phyloP scores from a whole-genome alignment of 2,329 filamentous ascomycete species.

The Fusarium ramigenum region DNA sequence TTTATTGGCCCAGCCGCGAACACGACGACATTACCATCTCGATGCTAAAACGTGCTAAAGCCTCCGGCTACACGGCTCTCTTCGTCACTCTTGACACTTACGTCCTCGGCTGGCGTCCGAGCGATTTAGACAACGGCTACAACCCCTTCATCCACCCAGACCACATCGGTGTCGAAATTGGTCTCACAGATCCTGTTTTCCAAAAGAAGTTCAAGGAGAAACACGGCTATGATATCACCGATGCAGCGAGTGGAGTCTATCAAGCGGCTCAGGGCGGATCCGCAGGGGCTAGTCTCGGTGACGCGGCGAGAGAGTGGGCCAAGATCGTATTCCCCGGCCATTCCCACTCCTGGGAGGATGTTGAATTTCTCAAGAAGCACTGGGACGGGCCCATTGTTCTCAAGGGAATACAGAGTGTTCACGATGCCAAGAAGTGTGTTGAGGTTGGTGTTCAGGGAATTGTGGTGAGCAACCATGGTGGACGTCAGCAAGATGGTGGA shows the following conservation, averaged over 20 bases:
- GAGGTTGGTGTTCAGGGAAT: slow-evolving; percentile 25
- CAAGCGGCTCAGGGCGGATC: slow-evolving; percentile 22
- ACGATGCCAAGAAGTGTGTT: slow-evolving; percentile 17
- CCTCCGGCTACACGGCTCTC: slow-evolving; percentile 1
- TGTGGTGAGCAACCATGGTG: slow-evolving; percentile 25
- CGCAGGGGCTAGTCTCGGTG: slow-evolving; percentile 8
- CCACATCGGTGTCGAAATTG: slow-evolving; percentile 27
- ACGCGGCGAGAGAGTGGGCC: slow-evolving; percentile 26
- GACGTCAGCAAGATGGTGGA: slow-evolving; percentile 24
- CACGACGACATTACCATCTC: slow-evolving; percentile 27
- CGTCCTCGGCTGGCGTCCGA: slow-evolving; percentile 15
- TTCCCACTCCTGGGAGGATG: slow-evolving; percentile 21
- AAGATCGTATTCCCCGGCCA: slow-evolving; percentile 29
- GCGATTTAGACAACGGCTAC: slow-evolving; percentile 22
- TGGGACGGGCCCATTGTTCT: slow-evolving; percentile 26
- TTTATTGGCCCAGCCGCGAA: slow-evolving; percentile 26
- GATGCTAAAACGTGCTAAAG: slow-evolving; percentile 1
- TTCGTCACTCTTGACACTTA: slow-evolving; percentile 15
- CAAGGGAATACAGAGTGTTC: slow-evolving; percentile 22
- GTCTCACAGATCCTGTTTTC: slow-evolving; percentile 26
- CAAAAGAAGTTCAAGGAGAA: slow-evolving; percentile 20
- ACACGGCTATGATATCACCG: slow-evolving; percentile 16
- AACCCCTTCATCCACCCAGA: slow-evolving; percentile 30
- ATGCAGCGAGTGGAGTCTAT: slow-evolving; percentile 15
- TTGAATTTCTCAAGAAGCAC: slow-evolving; percentile 23